Conservation (phyloP, 1,139 yeast species). For the Tardiomyces digboiensis region DNA sequence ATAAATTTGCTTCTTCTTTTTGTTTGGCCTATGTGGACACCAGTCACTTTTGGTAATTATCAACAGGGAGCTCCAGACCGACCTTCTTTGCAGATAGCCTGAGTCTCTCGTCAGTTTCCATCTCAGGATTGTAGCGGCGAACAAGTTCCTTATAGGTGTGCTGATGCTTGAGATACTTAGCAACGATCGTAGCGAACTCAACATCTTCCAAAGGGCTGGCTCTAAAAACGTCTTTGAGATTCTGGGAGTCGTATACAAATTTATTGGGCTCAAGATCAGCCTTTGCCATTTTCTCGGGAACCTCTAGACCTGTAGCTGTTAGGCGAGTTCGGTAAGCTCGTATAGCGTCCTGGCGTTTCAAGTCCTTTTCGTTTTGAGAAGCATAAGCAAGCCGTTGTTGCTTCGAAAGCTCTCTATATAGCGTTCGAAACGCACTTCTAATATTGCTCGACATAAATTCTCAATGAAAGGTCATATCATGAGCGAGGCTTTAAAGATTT, state of each 20-base stretch:
- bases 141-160: conserved; percentile 68
- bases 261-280: background rate
- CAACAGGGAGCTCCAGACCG: conserved; percentile 38
- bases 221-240: conserved; percentile 13
- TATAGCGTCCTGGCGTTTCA: background rate
- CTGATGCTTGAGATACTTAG: conserved; percentile 57
- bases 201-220: background rate
- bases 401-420: background rate
- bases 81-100: conserved; percentile 76
- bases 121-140: conserved; percentile 75
- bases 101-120: conserved; percentile 72
- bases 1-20: too few relatives aligned
- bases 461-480: too few relatives aligned
- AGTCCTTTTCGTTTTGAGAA: background rate
- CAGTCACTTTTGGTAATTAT: background rate
- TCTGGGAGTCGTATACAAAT: conserved; percentile 12
- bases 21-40: too few relatives aligned
- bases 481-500: too few relatives aligned
- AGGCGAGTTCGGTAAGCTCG: background rate
- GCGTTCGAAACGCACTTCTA: background rate
- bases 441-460: too few relatives aligned
- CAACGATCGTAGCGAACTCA: conserved; percentile 37
- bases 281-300: background rate
- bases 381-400: background rate
- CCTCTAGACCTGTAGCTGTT: background rate